phyloP scores from a whole-genome alignment of 257 asterid species.

The Solanum clarkiae region DNA sequence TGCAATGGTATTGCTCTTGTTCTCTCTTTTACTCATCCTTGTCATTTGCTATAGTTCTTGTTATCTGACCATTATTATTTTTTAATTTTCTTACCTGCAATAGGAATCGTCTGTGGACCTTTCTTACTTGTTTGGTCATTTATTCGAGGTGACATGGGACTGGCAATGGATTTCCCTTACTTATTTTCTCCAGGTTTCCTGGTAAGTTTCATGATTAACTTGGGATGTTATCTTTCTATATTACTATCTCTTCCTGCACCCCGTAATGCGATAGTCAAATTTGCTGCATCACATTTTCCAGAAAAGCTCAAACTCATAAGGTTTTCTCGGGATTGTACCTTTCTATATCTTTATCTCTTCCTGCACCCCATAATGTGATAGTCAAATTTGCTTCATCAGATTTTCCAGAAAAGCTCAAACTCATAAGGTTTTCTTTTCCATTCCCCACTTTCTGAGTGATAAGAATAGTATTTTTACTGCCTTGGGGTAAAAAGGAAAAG shows the following conservation, averaged over 20 bases:
- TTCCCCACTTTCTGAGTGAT: neutral
- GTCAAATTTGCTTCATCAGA: neutral
- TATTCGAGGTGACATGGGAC: conserved; percentile 69
- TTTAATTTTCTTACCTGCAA: neutral
- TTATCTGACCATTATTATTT: neutral
- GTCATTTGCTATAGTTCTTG: neutral
- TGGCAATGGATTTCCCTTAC: conserved; percentile 57
- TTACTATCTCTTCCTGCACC: neutral
- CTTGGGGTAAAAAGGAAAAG: neutral
- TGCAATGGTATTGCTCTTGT: conserved; percentile 58
- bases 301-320: neutral
- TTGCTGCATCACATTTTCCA: neutral
- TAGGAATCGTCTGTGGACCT: conserved; percentile 64
- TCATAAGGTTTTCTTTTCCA: neutral
- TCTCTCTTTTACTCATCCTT: neutral
- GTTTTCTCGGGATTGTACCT: neutral
- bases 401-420: neutral
- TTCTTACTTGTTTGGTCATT: conserved; percentile 64
- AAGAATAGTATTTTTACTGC: neutral
- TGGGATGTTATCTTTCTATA: neutral
- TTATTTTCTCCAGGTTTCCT: conserved; percentile 74
- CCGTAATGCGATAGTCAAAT: neutral
- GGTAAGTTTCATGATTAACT: conserved; percentile 30
- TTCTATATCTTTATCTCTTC: neutral
- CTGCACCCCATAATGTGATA: neutral